Base-by-base conservation (phyloP, 2,329 filamentous ascomycete genomes). In the Bipolaris cookei region DNA sequence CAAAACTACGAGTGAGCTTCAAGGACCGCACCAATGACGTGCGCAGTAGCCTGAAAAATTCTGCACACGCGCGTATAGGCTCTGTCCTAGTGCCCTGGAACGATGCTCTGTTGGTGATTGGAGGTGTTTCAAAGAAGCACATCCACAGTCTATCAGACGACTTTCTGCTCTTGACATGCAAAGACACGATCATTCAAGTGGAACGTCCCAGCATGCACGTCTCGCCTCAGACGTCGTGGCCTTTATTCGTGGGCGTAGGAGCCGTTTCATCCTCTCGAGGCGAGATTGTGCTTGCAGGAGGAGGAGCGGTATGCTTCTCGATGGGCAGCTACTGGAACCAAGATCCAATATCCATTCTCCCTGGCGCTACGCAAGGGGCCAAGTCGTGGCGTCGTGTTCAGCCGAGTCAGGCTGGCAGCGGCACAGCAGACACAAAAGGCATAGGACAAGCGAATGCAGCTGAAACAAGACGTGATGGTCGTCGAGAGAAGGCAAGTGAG, bases 301-400 rank as follows among this genome's bases (percentile, higher is more conserved):
- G 93, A 14, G 93, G 92, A 35, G 91, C 90, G 14, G 91, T 92
- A 0, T 96, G 92, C 73, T 96, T 96, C 79, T 92, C 91, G 0
- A 96, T 96, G 83, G 92, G 92, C 1, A 90, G 90, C 6, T 92
- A 86, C 68, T 96, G 91, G 90, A 93, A 92, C 46, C 51, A 68
- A 51, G 66, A 66, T 11, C 62, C 59, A 32, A 48, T 75, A 14
- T 60, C 56, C 4, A 65, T 76, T 25, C 63, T 63, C 39, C 49
- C 55, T 41, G 44, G 30, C 34, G 55, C 44, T 54, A 57, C 47
- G 47, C 58, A 59, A 59, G 62, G 62, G 50, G 23, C 53, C 35
- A 63, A 51, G 43, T 23, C 56, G 48, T 72, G 71, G 70, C 57
- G 56, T 55, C 50, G 51, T 52, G 48, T 39, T 20, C 43, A 55